Evolutionary conservation across 805 yeast species (phyloP).

Genomic region (Metschnikowia reukaufii): DNA sequence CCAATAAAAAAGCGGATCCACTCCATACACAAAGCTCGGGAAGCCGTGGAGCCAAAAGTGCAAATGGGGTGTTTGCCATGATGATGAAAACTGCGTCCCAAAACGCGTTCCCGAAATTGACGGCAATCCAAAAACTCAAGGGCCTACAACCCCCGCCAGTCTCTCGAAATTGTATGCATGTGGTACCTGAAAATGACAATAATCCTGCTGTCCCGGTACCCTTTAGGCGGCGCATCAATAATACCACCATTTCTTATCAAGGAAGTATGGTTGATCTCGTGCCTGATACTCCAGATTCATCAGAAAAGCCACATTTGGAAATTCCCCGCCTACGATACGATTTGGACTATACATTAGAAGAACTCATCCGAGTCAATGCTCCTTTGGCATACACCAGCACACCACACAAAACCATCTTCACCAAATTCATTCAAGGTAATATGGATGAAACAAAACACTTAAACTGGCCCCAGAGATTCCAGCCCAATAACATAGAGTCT

Average conservation of each 20-base stretch:
- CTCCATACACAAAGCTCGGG: constrained; percentile 18
- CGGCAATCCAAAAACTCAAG: constrained; percentile 33
- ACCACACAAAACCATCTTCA: constrained; percentile 14
- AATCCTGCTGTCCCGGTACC: background rate
- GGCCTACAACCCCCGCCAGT: constrained; percentile 34
- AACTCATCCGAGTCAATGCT: constrained; percentile 2
- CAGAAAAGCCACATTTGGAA: background rate
- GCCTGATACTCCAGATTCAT: background rate
- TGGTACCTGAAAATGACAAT: constrained; percentile 15
- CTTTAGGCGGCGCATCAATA: constrained; percentile 13
- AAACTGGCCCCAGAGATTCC: constrained; percentile 37
- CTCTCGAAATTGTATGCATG: constrained; percentile 32
- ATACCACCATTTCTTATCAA: background rate
- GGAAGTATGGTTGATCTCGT: constrained; percentile 2
- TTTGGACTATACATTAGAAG: background rate
- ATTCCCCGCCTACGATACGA: constrained; percentile 5
- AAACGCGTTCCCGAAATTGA: constrained; percentile 24
- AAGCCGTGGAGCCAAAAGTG: constrained; percentile 12
- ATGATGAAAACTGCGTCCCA: constrained; percentile 38
- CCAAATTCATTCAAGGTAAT: constrained; percentile 2
- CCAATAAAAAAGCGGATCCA: constrained; percentile 15
- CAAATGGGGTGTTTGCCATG: constrained; percentile 32
- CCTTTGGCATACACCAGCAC: constrained; percentile 12
- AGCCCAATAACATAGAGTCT: constrained; percentile 36
- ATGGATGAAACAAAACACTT: background rate